A percentile compares a stretch with the other conserved stretches of the same genome.
Evolutionary conservation across 2,329 filamentous ascomycete genomes (phyloP).

Genomic region (Parascedosporium putredinis): DNA sequence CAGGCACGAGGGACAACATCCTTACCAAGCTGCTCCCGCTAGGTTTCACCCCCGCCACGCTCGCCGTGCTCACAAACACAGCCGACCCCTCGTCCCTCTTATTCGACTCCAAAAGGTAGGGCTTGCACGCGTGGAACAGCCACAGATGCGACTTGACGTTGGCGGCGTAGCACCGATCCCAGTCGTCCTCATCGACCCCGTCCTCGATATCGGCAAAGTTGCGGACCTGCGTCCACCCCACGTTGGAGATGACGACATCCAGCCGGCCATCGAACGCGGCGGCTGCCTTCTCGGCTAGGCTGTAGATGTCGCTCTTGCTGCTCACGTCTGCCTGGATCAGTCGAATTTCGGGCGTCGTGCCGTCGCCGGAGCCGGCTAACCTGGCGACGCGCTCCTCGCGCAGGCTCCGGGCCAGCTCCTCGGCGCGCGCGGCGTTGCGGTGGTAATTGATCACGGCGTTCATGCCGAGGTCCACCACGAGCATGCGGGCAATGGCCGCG

Average conservation of each 20-base stretch:
- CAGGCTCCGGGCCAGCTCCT: constrained; percentile 40
- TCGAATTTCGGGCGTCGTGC: constrained; percentile 22
- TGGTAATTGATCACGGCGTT: constrained; percentile 61
- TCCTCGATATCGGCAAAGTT: constrained; percentile 35
- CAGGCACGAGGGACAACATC: too few species aligned
- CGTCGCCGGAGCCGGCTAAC: constrained; percentile 13
- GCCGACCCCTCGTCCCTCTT: constrained; percentile 18
- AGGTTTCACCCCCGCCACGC: constrained; percentile 4
- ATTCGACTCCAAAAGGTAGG: constrained; percentile 34
- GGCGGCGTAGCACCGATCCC: constrained; percentile 36
- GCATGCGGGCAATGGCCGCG: constrained; percentile 47
- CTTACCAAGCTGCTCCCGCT: constrained; percentile 7
- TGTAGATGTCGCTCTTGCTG: constrained; percentile 44
- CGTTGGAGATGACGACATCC: constrained; percentile 66
- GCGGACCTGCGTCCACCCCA: constrained; percentile 38
- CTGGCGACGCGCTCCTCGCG: constrained; percentile 23
- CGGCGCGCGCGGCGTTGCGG: constrained; percentile 42
- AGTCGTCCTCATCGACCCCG: constrained; percentile 32
- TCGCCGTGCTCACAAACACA: constrained; percentile 6
- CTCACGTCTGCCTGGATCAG: constrained; percentile 57
- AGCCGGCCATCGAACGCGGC: constrained; percentile 48
- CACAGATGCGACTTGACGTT: constrained; percentile 41
- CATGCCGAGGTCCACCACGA: constrained; percentile 46
- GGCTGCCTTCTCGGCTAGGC: constrained; percentile 47
- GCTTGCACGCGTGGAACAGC: constrained; percentile 31